phyloP scores from a whole-genome alignment of 768 basidiomycete genomes.

The Lactarius tabidus region DNA sequence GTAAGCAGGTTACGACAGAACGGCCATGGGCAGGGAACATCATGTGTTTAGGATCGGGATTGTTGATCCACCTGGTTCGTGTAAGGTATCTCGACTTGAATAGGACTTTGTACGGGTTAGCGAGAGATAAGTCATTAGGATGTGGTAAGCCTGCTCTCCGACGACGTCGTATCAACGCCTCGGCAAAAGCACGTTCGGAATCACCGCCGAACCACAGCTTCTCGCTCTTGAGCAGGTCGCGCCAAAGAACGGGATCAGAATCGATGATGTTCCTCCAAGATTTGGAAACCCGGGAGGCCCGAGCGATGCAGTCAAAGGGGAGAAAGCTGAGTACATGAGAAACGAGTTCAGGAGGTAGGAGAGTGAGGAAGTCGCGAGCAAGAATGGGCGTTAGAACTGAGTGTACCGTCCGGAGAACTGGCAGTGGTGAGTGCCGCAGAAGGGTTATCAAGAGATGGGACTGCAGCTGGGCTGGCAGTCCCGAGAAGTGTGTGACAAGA shows the following conservation, averaged over 20 bases:
- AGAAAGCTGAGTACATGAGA: constrained; percentile 85
- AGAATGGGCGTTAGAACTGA: constrained; percentile 86
- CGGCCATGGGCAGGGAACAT: constrained; percentile 86
- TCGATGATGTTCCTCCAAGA: constrained; percentile 92
- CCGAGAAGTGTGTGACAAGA: constrained; percentile 75
- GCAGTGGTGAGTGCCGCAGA: constrained; percentile 84
- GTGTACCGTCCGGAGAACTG: constrained; percentile 86
- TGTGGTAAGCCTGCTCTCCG: constrained; percentile 38
- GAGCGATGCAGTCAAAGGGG: constrained; percentile 75
- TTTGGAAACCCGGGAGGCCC: constrained; percentile 83
- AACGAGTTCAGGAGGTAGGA: constrained; percentile 88
- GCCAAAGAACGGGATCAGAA: constrained; percentile 86
- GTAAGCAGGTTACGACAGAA: constrained; percentile 91
- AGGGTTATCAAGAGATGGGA: constrained; percentile 92
- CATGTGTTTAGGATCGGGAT: constrained; percentile 66
- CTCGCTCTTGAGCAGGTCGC: constrained; percentile 75
- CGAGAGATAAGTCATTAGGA: constrained; percentile 56
- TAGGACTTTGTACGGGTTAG: constrained; percentile 87
- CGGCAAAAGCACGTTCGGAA: constrained; percentile 76
- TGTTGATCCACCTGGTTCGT: constrained; percentile 73
- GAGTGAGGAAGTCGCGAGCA: constrained; percentile 90
- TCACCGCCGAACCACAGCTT: constrained; percentile 88
- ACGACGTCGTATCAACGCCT: constrained; percentile 61
- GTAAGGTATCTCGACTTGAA: constrained; percentile 89
- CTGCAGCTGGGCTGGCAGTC: constrained; percentile 76